Conservation (phyloP, 345 rosid species). For the Capsella bursapastoris region DNA sequence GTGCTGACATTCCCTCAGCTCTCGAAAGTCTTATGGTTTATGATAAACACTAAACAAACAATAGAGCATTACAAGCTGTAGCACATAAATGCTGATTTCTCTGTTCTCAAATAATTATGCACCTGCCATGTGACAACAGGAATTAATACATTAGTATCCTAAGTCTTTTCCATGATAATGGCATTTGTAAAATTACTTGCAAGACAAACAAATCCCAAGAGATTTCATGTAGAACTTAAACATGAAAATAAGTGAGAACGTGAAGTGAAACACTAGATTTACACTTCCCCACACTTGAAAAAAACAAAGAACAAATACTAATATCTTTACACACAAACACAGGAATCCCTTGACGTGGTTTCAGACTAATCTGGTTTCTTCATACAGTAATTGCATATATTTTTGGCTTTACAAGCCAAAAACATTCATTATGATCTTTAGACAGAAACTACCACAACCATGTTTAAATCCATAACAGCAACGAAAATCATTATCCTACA, state of each 20-base stretch:
- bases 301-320: not conserved
- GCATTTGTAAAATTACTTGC: constrained; percentile 15
- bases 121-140: constrained; percentile 52
- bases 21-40: constrained; percentile 47
- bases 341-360: constrained; percentile 15
- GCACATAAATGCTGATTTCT: constrained; percentile 54
- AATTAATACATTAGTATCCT: constrained; percentile 10
- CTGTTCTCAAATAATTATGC: constrained; percentile 40
- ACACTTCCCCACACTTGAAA: constrained; percentile 30
- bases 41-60: constrained; percentile 53
- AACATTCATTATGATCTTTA: constrained; percentile 4
- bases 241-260: constrained; percentile 11
- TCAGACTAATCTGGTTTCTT: constrained; percentile 18
- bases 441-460: constrained; percentile 31
- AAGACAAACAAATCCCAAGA: constrained; percentile 23
- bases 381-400: constrained; percentile 32
- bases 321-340: constrained; percentile 22
- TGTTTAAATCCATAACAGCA: constrained; percentile 28
- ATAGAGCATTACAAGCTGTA: constrained; percentile 63
- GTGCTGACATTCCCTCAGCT: constrained; percentile 72
- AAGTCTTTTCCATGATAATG: constrained; percentile 13
- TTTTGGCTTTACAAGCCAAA: constrained; percentile 21
- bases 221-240: constrained; percentile 20
- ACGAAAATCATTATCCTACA: constrained; percentile 3
- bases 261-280: constrained; percentile 10